Evolutionary conservation across 2,329 filamentous ascomycete genomes (phyloP).

Genomic region (Dactylellina leptospora): DNA sequence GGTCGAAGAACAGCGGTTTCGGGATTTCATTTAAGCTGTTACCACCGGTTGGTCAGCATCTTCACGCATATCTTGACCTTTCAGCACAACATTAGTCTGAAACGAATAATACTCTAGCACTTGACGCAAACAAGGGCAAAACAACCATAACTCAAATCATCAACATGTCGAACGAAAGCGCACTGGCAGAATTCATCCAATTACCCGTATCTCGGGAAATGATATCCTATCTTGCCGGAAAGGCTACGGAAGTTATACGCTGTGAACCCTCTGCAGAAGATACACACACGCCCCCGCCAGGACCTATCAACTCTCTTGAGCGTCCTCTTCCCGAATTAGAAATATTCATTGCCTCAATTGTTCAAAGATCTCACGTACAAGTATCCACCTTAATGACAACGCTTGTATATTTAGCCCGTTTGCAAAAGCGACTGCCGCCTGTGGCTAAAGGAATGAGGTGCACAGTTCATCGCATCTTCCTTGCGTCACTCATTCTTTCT

Average conservation of each 20-base stretch:
- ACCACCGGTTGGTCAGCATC: constrained; percentile 40
- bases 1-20: constrained; percentile 34
- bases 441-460: constrained; percentile 96
- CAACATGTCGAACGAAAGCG: constrained; percentile 69
- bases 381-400: constrained; percentile 97
- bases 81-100: too few species aligned
- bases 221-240: constrained; percentile 78
- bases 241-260: constrained; percentile 79
- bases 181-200: constrained; percentile 82
- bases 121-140: too few species aligned
- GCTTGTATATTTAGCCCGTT: constrained; percentile 86
- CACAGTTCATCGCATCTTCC: constrained; percentile 96
- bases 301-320: constrained; percentile 64
- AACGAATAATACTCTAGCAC: too few species aligned
- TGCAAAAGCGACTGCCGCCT: constrained; percentile 85
- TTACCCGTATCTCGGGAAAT: constrained; percentile 77
- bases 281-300: constrained; percentile 62
- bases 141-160: not conserved
- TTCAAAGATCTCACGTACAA: constrained; percentile 93
- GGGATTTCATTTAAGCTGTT: constrained; percentile 8
- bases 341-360: constrained; percentile 89
- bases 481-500: constrained; percentile 82
- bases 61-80: not conserved
- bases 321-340: constrained; percentile 78
- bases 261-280: constrained; percentile 70